Percentiles rank a stretch among this genome's conserved stretches.
phyloP scores from a whole-genome alignment of 75 land plant genomes.

The Selaginella moellendorffii region DNA sequence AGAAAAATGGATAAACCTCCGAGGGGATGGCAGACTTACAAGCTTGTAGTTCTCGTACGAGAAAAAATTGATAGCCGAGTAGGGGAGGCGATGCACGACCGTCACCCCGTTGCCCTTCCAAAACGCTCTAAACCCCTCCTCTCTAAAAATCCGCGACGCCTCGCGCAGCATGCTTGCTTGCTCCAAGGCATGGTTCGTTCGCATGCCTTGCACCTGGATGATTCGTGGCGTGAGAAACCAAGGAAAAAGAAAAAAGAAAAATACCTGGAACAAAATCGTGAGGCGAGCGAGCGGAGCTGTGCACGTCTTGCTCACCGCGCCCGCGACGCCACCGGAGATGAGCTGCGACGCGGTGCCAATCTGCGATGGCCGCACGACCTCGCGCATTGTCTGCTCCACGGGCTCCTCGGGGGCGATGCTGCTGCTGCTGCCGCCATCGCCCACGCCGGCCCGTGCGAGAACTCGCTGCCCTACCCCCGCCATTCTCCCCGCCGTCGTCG shows the following conservation, averaged over 20 bases:
- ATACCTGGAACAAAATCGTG: constrained; percentile 1
- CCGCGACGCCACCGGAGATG: constrained; percentile 3
- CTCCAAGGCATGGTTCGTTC: constrained; percentile 45
- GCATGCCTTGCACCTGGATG: constrained; percentile 87
- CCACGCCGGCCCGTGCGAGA: background rate
- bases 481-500: background rate
- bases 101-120: constrained; percentile 96
- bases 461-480: background rate
- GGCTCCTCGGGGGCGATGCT: background rate
- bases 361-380: background rate
- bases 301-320: constrained; percentile 9
- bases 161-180: constrained; percentile 57
- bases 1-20: background rate
- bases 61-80: constrained; percentile 82
- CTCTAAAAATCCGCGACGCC: constrained; percentile 53
- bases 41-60: constrained; percentile 75
- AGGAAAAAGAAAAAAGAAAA: background rate
- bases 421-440: background rate
- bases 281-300: constrained; percentile 5
- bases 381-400: constrained; percentile 1
- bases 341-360: constrained; percentile 32
- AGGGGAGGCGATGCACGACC: constrained; percentile 86
- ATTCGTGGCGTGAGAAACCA: background rate
- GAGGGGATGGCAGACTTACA: constrained; percentile 24
- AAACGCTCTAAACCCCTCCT: constrained; percentile 85